Percentiles rank a stretch among this genome's conserved stretches.
These are phyloP conservation scores for Corniculantispora saksenae DNA, from an alignment of 2,329 filamentous ascomycete species.

Conservation along the genomic window DNA sequence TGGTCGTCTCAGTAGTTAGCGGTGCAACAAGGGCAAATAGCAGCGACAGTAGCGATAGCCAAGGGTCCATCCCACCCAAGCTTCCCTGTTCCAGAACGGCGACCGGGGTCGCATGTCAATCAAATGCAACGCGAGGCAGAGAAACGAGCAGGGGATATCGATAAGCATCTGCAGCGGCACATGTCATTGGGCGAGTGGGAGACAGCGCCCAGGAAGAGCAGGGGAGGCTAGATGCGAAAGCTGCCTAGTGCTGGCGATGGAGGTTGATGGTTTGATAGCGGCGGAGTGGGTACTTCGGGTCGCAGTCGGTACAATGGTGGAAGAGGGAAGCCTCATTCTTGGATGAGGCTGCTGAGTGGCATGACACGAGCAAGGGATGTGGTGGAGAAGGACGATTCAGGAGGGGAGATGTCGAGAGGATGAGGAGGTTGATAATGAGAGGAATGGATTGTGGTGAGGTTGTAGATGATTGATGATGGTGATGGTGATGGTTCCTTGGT, in stretches of 20 bases:
- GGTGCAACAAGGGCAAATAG: not conserved
- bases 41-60: not conserved
- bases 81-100: not conserved
- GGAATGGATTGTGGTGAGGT: not conserved
- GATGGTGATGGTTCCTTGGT: not conserved
- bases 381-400: not conserved
- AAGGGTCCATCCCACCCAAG: not conserved
- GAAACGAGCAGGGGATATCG: slow-evolving; percentile 4
- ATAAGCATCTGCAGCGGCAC: slow-evolving; percentile 9
- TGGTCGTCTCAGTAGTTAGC: not conserved
- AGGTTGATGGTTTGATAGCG: not conserved
- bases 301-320: slow-evolving; percentile 10
- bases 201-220: not conserved
- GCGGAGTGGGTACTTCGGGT: not conserved
- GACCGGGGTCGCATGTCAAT: not conserved
- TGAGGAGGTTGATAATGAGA: not conserved
- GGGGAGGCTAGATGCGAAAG: not conserved
- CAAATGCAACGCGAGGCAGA: not conserved
- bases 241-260: slow-evolving; percentile 1
- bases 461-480: not conserved
- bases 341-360: slow-evolving; percentile 3
- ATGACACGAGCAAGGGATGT: slow-evolving; percentile 2
- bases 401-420: not conserved
- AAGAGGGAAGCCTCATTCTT: not conserved
- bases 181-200: not conserved